A percentile compares a stretch with the other conserved stretches of the same genome.
These are phyloP conservation scores for Cantharellus anzutake DNA, from an alignment of 768 basidiomycete species.

Conservation along the genomic window DNA sequence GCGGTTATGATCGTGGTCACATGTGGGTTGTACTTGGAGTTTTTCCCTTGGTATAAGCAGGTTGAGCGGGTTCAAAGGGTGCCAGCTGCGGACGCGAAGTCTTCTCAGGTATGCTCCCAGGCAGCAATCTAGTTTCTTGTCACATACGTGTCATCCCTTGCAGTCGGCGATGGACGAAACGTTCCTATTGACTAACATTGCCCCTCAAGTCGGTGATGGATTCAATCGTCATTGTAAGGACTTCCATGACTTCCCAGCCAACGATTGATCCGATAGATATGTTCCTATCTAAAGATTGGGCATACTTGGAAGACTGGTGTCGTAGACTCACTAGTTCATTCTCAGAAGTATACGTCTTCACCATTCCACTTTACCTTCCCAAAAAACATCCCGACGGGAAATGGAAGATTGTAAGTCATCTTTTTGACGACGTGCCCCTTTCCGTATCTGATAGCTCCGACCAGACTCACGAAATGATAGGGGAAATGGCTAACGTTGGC, in stretches of 20 bases:
- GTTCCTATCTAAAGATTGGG: conserved; percentile 55
- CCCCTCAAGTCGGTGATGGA: conserved; percentile 92
- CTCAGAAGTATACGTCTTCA: conserved; percentile 93
- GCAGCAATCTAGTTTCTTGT: neutral
- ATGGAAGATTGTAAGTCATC: conserved; percentile 69
- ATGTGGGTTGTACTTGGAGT: conserved; percentile 38
- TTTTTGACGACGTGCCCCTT: neutral
- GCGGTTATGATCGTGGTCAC: conserved; percentile 92
- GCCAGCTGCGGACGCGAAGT: conserved; percentile 89
- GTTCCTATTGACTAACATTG: conserved; percentile 86
- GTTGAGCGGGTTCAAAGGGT: conserved; percentile 34
- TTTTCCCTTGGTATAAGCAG: neutral
- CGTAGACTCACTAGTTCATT: conserved; percentile 72
- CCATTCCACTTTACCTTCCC: conserved; percentile 91
- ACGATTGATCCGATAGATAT: neutral
- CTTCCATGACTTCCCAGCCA: conserved; percentile 12
- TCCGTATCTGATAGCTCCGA: neutral
- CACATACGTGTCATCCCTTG: neutral
- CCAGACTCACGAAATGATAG: conserved; percentile 89
- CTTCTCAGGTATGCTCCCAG: conserved; percentile 39
- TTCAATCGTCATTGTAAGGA: conserved; percentile 84
- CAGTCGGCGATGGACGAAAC: conserved; percentile 93
- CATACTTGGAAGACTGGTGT: conserved; percentile 92
- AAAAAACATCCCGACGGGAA: conserved; percentile 73
- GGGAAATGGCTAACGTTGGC: conserved; percentile 68